A percentile compares a stretch with the other conserved stretches of the same genome.
These are phyloP conservation scores for Gossypium aridum DNA, from an alignment of 441 rosid genomes.

Conservation along the genomic window DNA sequence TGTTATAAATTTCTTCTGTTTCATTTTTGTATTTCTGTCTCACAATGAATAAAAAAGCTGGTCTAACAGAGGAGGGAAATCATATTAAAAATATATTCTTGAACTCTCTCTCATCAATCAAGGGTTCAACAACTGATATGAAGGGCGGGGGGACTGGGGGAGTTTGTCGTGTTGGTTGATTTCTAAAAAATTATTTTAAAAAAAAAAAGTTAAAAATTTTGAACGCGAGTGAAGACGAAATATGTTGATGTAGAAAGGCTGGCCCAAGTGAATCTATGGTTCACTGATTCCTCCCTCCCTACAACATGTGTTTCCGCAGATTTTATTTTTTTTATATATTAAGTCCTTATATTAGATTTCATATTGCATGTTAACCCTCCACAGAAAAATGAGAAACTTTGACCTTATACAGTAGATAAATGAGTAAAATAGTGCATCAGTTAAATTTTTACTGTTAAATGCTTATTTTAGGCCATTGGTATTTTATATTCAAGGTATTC, in stretches of 20 bases:
- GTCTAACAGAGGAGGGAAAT: background rate
- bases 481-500: too few species aligned
- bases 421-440: too few species aligned
- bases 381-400: too few species aligned
- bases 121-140: conserved; percentile 12
- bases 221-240: conserved; percentile 3
- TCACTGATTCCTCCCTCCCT: background rate
- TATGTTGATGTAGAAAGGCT: conserved; percentile 11
- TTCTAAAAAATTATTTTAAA: background rate
- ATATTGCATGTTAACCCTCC: too few species aligned
- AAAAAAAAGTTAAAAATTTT: conserved; percentile 10
- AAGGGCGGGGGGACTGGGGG: conserved; percentile 7
- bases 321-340: background rate
- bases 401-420: too few species aligned
- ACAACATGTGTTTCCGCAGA: conserved; percentile 10
- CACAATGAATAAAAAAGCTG: background rate
- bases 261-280: conserved; percentile 15
- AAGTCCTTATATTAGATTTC: too few species aligned
- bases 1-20: background rate
- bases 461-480: too few species aligned
- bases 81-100: background rate
- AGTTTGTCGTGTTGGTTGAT: background rate
- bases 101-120: conserved; percentile 15
- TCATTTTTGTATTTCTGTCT: background rate
- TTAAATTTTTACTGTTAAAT: too few species aligned